Conservation (phyloP, 441 rosid species). For the Corymbia calophylla region DNA sequence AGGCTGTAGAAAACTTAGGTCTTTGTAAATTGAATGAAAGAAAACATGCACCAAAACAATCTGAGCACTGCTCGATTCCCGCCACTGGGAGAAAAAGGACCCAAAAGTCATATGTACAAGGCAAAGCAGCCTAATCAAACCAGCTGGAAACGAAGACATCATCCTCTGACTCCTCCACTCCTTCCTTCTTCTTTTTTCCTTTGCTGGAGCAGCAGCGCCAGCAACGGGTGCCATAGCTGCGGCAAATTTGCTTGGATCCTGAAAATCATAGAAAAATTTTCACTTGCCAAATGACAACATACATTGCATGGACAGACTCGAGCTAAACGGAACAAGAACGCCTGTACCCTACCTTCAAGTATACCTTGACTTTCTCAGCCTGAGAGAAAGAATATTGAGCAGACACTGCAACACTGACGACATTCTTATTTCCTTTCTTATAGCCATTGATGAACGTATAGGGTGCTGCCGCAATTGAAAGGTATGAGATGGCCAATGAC, state of each 20-base stretch:
- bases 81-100: not conserved
- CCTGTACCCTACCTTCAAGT: slow-evolving; percentile 21
- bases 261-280: not conserved
- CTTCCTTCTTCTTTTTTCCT: slow-evolving; percentile 7
- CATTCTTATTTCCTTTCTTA: slow-evolving; percentile 20
- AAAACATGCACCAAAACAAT: not conserved
- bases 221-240: slow-evolving; percentile 18
- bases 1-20: too few species aligned
- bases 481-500: slow-evolving; percentile 40
- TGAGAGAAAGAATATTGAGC: slow-evolving; percentile 38
- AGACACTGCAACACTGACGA: slow-evolving; percentile 32
- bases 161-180: slow-evolving; percentile 7
- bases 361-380: slow-evolving; percentile 44
- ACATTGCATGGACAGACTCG: not conserved
- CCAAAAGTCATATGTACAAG: not conserved
- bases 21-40: too few species aligned
- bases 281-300: not conserved
- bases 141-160: slow-evolving; percentile 7
- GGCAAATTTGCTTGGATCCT: slow-evolving; percentile 56
- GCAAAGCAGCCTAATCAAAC: slow-evolving; percentile 7
- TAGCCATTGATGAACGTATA: slow-evolving; percentile 49
- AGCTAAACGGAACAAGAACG: not conserved
- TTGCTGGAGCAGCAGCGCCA: slow-evolving; percentile 16
- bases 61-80: not conserved
- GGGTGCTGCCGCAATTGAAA: slow-evolving; percentile 42